A percentile compares a stretch with the other conserved stretches of the same genome.
Conservation (phyloP, 2,329 filamentous ascomycete genomes). For the Tolypocladium amazonense region DNA sequence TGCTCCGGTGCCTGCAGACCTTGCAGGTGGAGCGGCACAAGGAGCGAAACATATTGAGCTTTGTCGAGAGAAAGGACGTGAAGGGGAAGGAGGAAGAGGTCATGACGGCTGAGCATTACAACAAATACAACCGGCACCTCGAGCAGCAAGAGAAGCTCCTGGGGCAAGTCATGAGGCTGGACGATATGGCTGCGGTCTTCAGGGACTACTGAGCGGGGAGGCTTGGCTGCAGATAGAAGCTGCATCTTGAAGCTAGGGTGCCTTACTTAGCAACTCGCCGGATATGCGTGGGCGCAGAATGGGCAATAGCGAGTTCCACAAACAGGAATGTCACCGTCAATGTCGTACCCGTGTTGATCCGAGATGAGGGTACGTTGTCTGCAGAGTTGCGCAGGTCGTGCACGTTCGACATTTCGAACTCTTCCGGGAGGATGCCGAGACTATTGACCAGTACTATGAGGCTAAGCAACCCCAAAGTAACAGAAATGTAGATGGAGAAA, state of each 20-base stretch:
- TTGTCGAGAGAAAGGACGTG: constrained; percentile 79
- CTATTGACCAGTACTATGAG: not conserved
- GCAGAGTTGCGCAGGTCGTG: not conserved
- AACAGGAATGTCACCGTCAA: not conserved
- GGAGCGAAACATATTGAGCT: constrained; percentile 62
- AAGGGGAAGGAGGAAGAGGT: constrained; percentile 74
- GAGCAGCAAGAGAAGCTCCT: constrained; percentile 64
- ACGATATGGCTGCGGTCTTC: constrained; percentile 75
- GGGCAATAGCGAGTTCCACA: not conserved
- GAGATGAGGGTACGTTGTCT: not conserved
- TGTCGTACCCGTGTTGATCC: not conserved
- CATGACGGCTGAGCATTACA: constrained; percentile 63
- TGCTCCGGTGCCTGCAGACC: constrained; percentile 76
- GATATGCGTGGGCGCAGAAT: not conserved
- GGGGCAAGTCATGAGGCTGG: constrained; percentile 68
- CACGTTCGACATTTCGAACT: too few relatives aligned
- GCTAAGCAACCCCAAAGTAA: not conserved
- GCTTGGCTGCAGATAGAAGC: not conserved
- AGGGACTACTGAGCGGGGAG: constrained; percentile 55
- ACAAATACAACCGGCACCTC: constrained; percentile 46
- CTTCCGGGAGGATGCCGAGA: not conserved
- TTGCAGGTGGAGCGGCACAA: constrained; percentile 65
- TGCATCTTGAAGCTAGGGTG: not conserved
- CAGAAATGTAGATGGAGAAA: not conserved
- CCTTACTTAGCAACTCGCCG: not conserved